These are phyloP conservation scores for Plasmodium inui DNA, from an alignment of 169 alveolate genomes.

Conservation along the genomic window DNA sequence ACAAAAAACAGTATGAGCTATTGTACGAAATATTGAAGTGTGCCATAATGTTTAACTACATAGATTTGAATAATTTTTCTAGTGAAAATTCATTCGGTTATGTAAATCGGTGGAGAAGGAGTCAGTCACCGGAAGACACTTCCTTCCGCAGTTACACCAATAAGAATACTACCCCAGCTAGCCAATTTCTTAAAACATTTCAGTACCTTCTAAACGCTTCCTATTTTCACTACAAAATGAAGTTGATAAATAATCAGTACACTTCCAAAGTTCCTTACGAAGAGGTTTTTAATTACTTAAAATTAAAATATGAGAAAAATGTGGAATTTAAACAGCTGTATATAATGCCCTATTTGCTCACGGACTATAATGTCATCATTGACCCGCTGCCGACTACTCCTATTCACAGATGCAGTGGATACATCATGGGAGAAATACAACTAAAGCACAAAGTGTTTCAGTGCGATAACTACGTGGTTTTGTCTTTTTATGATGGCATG, in stretches of 20 bases:
- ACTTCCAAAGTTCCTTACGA: constrained; percentile 65
- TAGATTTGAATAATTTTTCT: constrained; percentile 60
- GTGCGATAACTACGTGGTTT: constrained; percentile 47
- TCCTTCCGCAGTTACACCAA: background rate
- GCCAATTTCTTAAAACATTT: constrained; percentile 45
- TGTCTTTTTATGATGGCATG: constrained; percentile 72
- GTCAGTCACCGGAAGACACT: background rate
- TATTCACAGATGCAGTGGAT: constrained; percentile 72
- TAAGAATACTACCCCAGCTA: background rate
- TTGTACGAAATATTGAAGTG: constrained; percentile 71
- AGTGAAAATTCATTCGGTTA: background rate
- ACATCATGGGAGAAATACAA: constrained; percentile 74
- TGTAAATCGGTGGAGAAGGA: background rate
- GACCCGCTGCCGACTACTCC: constrained; percentile 71
- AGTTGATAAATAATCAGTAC: constrained; percentile 63
- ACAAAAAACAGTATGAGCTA: constrained; percentile 63
- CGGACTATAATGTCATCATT: constrained; percentile 62
- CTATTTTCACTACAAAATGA: constrained; percentile 61
- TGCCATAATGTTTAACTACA: constrained; percentile 35
- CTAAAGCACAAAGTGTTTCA: constrained; percentile 70
- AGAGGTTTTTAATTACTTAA: constrained; percentile 63
- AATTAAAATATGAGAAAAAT: constrained; percentile 68
- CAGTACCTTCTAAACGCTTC: constrained; percentile 57
- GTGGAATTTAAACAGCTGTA: constrained; percentile 57
- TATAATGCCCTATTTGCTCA: constrained; percentile 59